Evolutionary conservation across 768 basidiomycete genomes (phyloP).

Genomic region (Kwoniella mangroviensis): DNA sequence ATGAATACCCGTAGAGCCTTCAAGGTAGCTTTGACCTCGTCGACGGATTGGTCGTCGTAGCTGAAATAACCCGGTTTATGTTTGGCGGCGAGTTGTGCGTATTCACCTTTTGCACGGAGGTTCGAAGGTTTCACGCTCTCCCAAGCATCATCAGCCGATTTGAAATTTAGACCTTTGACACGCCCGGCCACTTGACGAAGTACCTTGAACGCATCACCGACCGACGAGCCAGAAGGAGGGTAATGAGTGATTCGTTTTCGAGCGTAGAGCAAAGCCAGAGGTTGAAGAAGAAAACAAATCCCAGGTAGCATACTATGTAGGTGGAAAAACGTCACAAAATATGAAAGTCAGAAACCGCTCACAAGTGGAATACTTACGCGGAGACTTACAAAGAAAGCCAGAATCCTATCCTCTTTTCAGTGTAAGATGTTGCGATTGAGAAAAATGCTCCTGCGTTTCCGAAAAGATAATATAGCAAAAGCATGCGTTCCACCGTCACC

Average conservation of each 20-base stretch:
- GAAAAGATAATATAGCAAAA: slow-evolving; percentile 49
- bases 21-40: slow-evolving; percentile 44
- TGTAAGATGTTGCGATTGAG: slow-evolving; percentile 50
- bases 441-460: slow-evolving; percentile 56
- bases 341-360: too few species aligned
- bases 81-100: slow-evolving; percentile 6
- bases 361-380: too few species aligned
- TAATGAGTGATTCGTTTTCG: slow-evolving; percentile 34
- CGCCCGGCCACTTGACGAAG: too few species aligned
- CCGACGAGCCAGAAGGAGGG: slow-evolving; percentile 47
- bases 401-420: slow-evolving; percentile 52
- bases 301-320: slow-evolving; percentile 34
- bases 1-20: slow-evolving; percentile 45
- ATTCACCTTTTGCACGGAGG: slow-evolving; percentile 20
- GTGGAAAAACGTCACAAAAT: too few species aligned
- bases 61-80: slow-evolving; percentile 22
- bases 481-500: slow-evolving; percentile 45
- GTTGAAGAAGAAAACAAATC: slow-evolving; percentile 49
- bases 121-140: slow-evolving; percentile 40
- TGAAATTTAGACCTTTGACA: too few species aligned
- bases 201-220: slow-evolving; percentile 42
- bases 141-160: slow-evolving; percentile 41
- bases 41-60: slow-evolving; percentile 55
- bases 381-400: too few species aligned
- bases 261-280: slow-evolving; percentile 39